Conservation (phyloP, 768 basidiomycete genomes). For the Suillus weaverae region DNA sequence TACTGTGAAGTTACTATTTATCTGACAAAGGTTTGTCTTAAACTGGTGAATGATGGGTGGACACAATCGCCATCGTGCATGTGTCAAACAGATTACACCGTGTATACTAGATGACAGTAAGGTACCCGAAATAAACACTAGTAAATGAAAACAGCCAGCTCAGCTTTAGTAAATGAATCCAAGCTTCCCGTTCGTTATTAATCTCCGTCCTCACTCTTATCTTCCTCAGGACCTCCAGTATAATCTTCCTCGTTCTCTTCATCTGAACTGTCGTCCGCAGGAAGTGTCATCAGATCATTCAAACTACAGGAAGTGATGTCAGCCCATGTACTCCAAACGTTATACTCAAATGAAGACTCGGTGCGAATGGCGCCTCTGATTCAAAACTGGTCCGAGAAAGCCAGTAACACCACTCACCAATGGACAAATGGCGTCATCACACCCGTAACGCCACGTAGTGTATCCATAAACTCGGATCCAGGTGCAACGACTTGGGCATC, state of each 20-base stretch:
- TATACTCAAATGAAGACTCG: not conserved
- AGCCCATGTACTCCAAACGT: not conserved
- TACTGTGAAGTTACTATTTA: not conserved
- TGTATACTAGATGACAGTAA: conserved; percentile 1
- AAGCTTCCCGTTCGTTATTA: not conserved
- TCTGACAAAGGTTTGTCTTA: not conserved
- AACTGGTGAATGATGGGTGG: not conserved
- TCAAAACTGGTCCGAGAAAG: not conserved
- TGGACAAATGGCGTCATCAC: conserved; percentile 78
- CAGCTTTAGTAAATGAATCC: not conserved
- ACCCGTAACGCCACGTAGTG: conserved; percentile 51
- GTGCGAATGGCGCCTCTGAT: not conserved
- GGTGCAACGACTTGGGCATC: conserved; percentile 71
- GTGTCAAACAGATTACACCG: not conserved
- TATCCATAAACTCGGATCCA: conserved; percentile 55
- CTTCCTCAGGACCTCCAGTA: not conserved
- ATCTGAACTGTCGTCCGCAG: conserved; percentile 32
- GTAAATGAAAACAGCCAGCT: not conserved
- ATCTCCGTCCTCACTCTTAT: not conserved
- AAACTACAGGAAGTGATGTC: conserved; percentile 41
- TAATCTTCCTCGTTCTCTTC: conserved; percentile 1
- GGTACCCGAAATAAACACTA: not conserved
- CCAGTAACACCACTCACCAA: conserved; percentile 46
- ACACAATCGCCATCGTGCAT: not conserved
- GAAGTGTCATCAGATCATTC: conserved; percentile 70